phyloP scores from a whole-genome alignment of 176 grass and related monocot genomes.

The Avena atlantica region DNA sequence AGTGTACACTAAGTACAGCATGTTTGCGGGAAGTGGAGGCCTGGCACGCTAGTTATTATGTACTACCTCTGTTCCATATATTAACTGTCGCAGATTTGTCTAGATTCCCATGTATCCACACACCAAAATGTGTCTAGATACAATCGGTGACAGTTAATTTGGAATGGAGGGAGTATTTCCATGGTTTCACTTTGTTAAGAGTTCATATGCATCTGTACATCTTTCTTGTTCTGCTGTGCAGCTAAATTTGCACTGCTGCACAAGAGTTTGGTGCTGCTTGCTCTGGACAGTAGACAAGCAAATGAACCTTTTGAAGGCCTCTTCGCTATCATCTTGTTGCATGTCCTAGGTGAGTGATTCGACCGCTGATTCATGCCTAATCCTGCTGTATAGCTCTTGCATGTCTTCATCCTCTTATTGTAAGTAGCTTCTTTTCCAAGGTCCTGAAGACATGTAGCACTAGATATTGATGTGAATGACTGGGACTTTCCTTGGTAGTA shows the following conservation, averaged over 20 bases:
- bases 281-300: conserved; percentile 44
- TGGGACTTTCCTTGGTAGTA: conserved; percentile 75
- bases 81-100: no score
- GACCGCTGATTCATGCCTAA: conserved; percentile 54
- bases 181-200: conserved; percentile 27
- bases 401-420: conserved; percentile 73
- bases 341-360: conserved; percentile 38
- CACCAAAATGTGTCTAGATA: no score
- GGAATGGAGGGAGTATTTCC: not conserved
- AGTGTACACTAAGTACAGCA: not conserved
- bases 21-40: conserved; percentile 13
- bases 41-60: conserved; percentile 20
- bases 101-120: no score
- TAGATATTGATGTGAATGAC: conserved; percentile 64
- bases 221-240: conserved; percentile 38
- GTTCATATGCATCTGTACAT: conserved; percentile 36
- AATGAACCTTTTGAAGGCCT: conserved; percentile 62
- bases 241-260: conserved; percentile 42
- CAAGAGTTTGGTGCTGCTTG: conserved; percentile 48
- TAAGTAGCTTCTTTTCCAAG: conserved; percentile 64
- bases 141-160: no score
- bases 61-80: not conserved
- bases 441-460: conserved; percentile 53
- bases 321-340: conserved; percentile 66
- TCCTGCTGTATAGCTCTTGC: conserved; percentile 65